These are phyloP conservation scores for Orbilia blumenaviensis DNA, from an alignment of 2,329 filamentous ascomycete genomes.

Conservation along the genomic window DNA sequence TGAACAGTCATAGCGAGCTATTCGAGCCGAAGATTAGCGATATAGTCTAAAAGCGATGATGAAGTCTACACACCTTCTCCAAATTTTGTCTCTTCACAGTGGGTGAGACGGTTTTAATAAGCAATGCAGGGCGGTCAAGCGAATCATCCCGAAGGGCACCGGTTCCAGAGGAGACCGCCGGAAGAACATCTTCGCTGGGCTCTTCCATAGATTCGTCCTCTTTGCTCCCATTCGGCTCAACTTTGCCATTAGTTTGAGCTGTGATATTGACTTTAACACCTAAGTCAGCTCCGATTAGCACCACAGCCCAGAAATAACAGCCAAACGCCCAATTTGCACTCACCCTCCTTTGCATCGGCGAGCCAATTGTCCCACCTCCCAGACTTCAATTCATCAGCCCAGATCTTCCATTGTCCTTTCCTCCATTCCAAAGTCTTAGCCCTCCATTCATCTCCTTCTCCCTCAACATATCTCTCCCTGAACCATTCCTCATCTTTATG, in stretches of 20 bases:
- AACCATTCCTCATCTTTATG: slow-evolving; percentile 99
- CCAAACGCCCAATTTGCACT: not conserved
- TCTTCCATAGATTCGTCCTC: slow-evolving; percentile 69
- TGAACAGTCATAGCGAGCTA: slow-evolving; percentile 57
- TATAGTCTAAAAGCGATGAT: not conserved
- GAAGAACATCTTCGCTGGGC: slow-evolving; percentile 93
- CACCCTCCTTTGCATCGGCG: slow-evolving; percentile 56
- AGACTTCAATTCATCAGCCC: slow-evolving; percentile 84
- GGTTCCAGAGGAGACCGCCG: slow-evolving; percentile 82
- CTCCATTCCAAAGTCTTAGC: slow-evolving; percentile 81
- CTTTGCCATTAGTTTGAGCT: slow-evolving; percentile 41
- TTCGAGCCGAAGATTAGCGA: not conserved
- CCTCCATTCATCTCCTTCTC: slow-evolving; percentile 78
- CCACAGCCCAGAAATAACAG: not conserved
- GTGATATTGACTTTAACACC: slow-evolving; percentile 47
- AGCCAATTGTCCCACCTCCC: slow-evolving; percentile 85
- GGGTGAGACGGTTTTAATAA: slow-evolving; percentile 98
- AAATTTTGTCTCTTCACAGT: slow-evolving; percentile 94
- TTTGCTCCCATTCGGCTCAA: not conserved
- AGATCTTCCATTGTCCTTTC: slow-evolving; percentile 79
- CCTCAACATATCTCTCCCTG: slow-evolving; percentile 88
- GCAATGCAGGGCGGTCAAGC: slow-evolving; percentile 84
- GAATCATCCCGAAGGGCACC: slow-evolving; percentile 90
- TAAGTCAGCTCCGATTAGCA: slow-evolving; percentile 15
- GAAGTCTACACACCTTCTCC: slow-evolving; percentile 66